Conservation (phyloP, 2,329 filamentous ascomycete species). For the Aspergillus tanneri region DNA sequence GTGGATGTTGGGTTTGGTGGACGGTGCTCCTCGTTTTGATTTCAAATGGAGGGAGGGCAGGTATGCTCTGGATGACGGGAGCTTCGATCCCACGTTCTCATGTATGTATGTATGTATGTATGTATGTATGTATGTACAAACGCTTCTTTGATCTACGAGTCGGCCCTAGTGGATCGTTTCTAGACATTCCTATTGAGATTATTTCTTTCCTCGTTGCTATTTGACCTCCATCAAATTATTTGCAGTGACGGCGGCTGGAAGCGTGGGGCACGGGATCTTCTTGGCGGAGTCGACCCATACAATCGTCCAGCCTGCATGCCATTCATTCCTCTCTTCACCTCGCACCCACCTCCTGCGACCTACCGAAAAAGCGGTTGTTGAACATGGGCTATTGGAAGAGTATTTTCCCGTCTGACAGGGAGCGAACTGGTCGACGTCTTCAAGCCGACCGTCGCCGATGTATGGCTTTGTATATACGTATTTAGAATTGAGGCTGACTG, state of each 20-base stretch:
- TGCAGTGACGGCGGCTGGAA: no score
- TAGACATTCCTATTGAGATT: conserved; percentile 15
- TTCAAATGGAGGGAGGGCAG: conserved; percentile 13
- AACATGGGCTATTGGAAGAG: conserved; percentile 42
- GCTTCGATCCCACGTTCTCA: conserved; percentile 31
- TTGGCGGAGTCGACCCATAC: background rate
- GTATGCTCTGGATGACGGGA: conserved; percentile 18
- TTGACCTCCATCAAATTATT: no score
- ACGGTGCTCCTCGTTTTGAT: conserved; percentile 12
- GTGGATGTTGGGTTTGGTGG: conserved; percentile 16
- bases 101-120: no score
- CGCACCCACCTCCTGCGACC: background rate
- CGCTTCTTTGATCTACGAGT: conserved; percentile 25
- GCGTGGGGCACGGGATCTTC: background rate
- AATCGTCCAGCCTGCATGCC: background rate
- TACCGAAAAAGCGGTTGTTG: background rate
- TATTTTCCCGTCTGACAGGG: conserved; percentile 31
- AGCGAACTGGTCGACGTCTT: conserved; percentile 31
- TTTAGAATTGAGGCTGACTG: conserved; percentile 11
- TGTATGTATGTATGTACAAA: no score
- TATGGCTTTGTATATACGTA: conserved; percentile 31
- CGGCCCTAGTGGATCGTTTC: conserved; percentile 26
- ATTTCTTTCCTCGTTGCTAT: background rate
- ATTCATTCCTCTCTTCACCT: background rate
- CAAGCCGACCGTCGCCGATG: conserved; percentile 42